Conservation (phyloP, 306 rosid species). For the Cotoneaster glaucophyllus region DNA sequence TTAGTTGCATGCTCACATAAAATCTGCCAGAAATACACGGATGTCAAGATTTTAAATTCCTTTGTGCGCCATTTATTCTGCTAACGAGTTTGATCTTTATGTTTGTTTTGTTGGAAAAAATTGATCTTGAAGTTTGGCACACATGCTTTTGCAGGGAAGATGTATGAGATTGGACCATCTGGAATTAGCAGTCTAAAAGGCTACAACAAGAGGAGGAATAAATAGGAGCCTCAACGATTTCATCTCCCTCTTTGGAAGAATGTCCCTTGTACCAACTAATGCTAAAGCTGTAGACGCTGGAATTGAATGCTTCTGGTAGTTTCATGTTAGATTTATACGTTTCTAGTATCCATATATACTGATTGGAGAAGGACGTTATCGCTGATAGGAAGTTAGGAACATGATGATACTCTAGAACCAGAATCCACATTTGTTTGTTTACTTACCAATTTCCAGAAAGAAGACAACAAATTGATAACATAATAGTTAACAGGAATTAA, state of each 20-base stretch:
- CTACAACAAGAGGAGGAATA: conserved; percentile 29
- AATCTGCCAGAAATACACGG: neutral
- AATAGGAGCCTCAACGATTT: conserved; percentile 38
- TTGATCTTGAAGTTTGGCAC: neutral
- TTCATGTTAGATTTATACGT: neutral
- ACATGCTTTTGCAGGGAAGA: conserved; percentile 40
- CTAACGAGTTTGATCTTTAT: too few species aligned
- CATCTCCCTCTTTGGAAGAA: conserved; percentile 25
- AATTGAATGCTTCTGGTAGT: conserved; percentile 52
- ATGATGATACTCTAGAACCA: neutral
- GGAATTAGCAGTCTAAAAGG: conserved; percentile 36
- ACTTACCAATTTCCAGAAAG: neutral
- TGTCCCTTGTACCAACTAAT: conserved; percentile 41
- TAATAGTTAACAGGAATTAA: too few species aligned
- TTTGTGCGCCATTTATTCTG: too few species aligned
- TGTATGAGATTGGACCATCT: conserved; percentile 42
- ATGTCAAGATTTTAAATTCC: neutral
- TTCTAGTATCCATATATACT: neutral
- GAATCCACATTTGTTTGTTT: neutral
- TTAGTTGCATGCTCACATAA: neutral
- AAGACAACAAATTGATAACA: neutral
- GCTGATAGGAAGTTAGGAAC: neutral
- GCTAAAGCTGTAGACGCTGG: conserved; percentile 42
- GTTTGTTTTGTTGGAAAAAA: neutral
- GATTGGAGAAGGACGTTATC: neutral